Percentiles rank a stretch among this genome's conserved stretches.
phyloP scores from a whole-genome alignment of 192 early-diverging fungal genomes.

The Pilobolus umbonatus region DNA sequence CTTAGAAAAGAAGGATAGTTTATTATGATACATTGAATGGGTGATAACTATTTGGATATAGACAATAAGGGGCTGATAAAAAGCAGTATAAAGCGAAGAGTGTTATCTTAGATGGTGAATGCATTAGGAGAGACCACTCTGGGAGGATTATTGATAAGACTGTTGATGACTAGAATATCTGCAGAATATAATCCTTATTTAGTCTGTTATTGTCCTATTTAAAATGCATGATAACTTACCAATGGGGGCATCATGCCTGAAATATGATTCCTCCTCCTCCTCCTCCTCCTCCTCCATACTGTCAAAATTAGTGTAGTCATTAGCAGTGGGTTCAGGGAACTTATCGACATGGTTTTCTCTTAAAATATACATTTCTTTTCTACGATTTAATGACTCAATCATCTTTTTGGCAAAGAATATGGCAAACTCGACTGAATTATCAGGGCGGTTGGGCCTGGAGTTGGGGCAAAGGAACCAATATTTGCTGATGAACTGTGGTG shows the following conservation, averaged over 20 bases:
- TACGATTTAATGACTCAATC: slow-evolving; percentile 9
- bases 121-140: slow-evolving; percentile 6
- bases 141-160: neutral
- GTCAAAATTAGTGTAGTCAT: neutral
- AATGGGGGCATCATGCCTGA: neutral
- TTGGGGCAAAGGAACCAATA: slow-evolving; percentile 29
- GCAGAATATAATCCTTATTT: slow-evolving; percentile 1
- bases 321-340: slow-evolving; percentile 3
- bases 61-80: neutral
- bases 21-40: too few species aligned
- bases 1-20: too few species aligned
- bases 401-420: slow-evolving; percentile 8
- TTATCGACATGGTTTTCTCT: slow-evolving; percentile 10
- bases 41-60: too few species aligned
- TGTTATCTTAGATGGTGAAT: slow-evolving; percentile 6
- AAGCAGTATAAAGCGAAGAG: neutral
- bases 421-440: slow-evolving; percentile 26
- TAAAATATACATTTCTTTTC: slow-evolving; percentile 27
- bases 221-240: neutral
- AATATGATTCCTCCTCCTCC: neutral
- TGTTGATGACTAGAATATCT: slow-evolving; percentile 1
- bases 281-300: neutral
- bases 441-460: slow-evolving; percentile 16
- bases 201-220: neutral
- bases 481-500: slow-evolving; percentile 23